These are phyloP conservation scores for Mycena vitilis DNA, from an alignment of 768 basidiomycete species.

Conservation along the genomic window DNA sequence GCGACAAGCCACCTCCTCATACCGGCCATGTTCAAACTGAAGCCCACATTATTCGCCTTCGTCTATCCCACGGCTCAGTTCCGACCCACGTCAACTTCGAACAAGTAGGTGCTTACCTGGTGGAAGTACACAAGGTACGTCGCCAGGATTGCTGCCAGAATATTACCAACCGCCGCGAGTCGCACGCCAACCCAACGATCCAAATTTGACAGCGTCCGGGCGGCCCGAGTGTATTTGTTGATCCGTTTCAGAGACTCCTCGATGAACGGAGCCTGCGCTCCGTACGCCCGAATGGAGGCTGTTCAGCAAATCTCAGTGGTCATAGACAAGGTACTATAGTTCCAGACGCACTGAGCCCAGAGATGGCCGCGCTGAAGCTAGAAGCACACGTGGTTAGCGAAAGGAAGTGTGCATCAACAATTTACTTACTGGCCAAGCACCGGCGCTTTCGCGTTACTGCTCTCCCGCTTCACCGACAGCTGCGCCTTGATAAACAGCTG, in stretches of 20 bases:
- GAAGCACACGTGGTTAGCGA: slow-evolving; percentile 9
- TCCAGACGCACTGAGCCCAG: slow-evolving; percentile 49
- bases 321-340: not conserved
- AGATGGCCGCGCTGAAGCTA: slow-evolving; percentile 58
- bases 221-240: slow-evolving; percentile 52
- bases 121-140: slow-evolving; percentile 32
- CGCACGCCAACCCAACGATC: slow-evolving; percentile 49
- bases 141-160: slow-evolving; percentile 58
- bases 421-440: slow-evolving; percentile 49
- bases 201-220: slow-evolving; percentile 50
- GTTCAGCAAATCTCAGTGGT: not conserved
- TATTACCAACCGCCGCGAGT: slow-evolving; percentile 57
- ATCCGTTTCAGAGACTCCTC: slow-evolving; percentile 51
- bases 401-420: slow-evolving; percentile 41
- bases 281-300: slow-evolving; percentile 61
- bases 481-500: slow-evolving; percentile 44
- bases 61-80: slow-evolving; percentile 47
- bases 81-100: no score
- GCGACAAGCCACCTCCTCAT: no score
- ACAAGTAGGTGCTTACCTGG: slow-evolving; percentile 46
- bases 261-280: slow-evolving; percentile 54
- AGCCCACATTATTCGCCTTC: slow-evolving; percentile 47
- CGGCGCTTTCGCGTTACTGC: slow-evolving; percentile 41
- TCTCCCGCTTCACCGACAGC: slow-evolving; percentile 43
- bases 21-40: slow-evolving; percentile 56